Evolutionary conservation across 129 eudicot genomes (phyloP).

Genomic region (Arctium minus): DNA sequence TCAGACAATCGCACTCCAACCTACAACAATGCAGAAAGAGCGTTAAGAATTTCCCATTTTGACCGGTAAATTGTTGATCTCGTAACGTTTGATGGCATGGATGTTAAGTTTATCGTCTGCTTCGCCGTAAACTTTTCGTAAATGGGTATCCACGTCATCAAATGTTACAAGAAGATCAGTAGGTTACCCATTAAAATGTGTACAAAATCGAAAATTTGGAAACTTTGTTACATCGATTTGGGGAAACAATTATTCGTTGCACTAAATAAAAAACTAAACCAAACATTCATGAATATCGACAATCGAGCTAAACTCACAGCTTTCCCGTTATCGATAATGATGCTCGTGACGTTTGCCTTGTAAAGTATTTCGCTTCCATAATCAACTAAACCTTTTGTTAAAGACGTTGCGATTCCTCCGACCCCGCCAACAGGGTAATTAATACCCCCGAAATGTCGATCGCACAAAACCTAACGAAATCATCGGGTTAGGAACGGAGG

Average conservation of each 20-base stretch:
- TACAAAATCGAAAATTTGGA: background rate
- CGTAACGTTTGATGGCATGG: background rate
- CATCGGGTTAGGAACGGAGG: conserved; percentile 14
- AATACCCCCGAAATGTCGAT: conserved; percentile 97
- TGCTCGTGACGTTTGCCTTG: conserved; percentile 77
- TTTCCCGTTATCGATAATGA: conserved; percentile 72
- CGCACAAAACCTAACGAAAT: conserved; percentile 79
- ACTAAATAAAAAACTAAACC: background rate
- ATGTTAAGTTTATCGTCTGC: background rate
- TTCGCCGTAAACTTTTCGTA: too few species aligned
- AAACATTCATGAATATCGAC: background rate
- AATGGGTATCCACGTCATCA: background rate
- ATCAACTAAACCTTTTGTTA: conserved; percentile 80
- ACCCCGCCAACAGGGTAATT: conserved; percentile 99
- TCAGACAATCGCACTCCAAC: conserved; percentile 85
- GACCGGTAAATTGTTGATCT: background rate
- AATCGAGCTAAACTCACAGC: conserved; percentile 59
- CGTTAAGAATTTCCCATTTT: background rate
- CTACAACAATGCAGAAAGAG: conserved; percentile 32
- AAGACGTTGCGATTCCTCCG: conserved; percentile 85
- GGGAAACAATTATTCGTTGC: background rate
- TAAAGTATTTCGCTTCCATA: conserved; percentile 89
- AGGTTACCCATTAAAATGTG: background rate
- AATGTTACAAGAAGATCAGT: background rate
- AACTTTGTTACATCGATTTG: background rate